These are phyloP conservation scores for Thraustochytrium sp. DNA, from an alignment of 352 stramenopile species.

Conservation along the genomic window DNA sequence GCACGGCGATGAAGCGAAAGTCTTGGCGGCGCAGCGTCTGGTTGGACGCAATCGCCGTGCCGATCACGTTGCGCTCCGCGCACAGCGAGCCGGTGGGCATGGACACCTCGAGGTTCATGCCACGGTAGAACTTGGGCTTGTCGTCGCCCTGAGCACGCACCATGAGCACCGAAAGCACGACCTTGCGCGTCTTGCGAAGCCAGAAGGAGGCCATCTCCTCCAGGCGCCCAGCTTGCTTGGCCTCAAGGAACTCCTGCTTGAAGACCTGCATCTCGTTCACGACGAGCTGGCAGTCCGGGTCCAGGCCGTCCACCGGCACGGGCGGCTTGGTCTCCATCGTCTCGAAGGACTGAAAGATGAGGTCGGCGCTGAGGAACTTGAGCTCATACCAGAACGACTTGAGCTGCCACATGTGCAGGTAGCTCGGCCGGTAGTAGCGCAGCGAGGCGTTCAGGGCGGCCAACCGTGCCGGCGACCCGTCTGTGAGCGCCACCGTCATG, in stretches of 20 bases:
- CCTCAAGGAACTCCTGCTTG: conserved; percentile 68
- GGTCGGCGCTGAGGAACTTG: conserved; percentile 86
- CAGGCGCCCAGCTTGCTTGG: conserved; percentile 48
- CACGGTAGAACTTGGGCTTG: conserved; percentile 71
- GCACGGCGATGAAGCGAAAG: conserved; percentile 89
- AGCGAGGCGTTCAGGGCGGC: conserved; percentile 91
- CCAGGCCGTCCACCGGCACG: conserved; percentile 69
- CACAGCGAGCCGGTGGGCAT: conserved; percentile 80
- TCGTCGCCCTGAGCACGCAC: conserved; percentile 71
- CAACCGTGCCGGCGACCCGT: conserved; percentile 86
- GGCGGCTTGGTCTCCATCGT: conserved; percentile 91
- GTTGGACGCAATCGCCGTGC: conserved; percentile 87
- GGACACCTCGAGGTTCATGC: conserved; percentile 94
- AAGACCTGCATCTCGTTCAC: conserved; percentile 84
- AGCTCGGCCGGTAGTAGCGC: conserved; percentile 81
- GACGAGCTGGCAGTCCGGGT: conserved; percentile 67
- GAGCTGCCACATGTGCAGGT: conserved; percentile 96
- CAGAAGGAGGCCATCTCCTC: conserved; percentile 90
- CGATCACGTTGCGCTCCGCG: conserved; percentile 95
- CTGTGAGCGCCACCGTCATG: conserved; percentile 91
- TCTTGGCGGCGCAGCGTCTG: conserved; percentile 79
- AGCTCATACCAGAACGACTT: conserved; percentile 98
- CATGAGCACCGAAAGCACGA: conserved; percentile 91
- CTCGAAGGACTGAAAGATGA: conserved; percentile 93
- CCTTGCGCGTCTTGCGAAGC: conserved; percentile 95